Evolutionary conservation across 139 green algal genomes (phyloP), one percentile per base, ranked within the genome.

Genomic region (Desmodesmus armatus): DNA sequence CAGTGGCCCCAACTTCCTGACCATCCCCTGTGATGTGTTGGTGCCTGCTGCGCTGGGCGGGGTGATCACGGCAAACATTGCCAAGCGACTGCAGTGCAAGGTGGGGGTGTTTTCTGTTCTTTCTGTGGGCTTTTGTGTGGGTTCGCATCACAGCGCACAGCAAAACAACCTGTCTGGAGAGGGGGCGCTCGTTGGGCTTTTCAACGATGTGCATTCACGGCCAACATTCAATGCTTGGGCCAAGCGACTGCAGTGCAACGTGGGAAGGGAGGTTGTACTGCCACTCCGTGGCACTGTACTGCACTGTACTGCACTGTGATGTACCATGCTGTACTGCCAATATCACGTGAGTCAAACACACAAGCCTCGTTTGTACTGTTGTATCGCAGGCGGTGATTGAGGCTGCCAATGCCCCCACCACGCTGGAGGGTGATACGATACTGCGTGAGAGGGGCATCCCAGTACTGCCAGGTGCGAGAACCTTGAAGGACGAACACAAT

Each of bases 371-470:
- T 15, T n/a, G 9, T 31, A 2, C 21, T 15, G 0, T n/a, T 78
- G 44, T 33, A 11, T 23, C 77, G 44, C 88, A 93, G 74, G 92
- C 92, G 29, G 91, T 99, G 4, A 92, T 95, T n/a, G 96, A 99
- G 87, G 96, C 96, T 1, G 96, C 96, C 77, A 99, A 99, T 85
- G 95, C 93, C 0, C 94, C 95, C 47, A 96, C 91, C 65, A 97
- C 93, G 0, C 91, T 93, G 2, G 90, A 94, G 44, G 95, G 88
- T 5, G 95, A 98, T 84, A 29, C 63, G 29, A 89, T 96, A 13
- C 90, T 98, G 75, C 69, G 93, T 5, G 87, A 95, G 9, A 85
- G 90, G 0, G 92, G 89, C 78, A 94, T 98, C 39, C 85, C 74
- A 0, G 92, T 96, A 41, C 88, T 96, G 41, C 95, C 95, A 19